Evolutionary conservation across 1,284 basidiomycete species (phyloP), one percentile per base, ranked within the genome.

Genomic region (Dichomitus squalens): DNA sequence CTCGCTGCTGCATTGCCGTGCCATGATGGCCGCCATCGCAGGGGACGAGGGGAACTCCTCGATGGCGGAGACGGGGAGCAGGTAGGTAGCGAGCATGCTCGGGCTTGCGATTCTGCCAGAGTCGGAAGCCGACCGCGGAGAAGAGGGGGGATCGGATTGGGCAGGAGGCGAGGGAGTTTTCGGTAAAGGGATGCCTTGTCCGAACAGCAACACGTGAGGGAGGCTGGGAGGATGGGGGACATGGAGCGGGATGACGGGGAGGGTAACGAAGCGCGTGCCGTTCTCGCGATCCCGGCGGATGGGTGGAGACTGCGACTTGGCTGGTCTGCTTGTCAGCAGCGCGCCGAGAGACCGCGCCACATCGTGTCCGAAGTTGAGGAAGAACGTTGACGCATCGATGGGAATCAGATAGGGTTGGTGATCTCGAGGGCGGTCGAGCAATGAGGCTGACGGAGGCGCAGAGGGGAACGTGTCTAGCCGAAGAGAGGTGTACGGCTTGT

Each of bases 1-100:
- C 23, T 69, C 69, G 27, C 71, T 66, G 18, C 72, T 70, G 49
- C 70, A 69, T 29, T 68, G 53, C 11, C 66, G 69, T 8, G 76
- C 73, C 65, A 83, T 73, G 35, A 75, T 73, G 31, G 75, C 71
- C 1, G 83, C 76, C 85, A 88, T 87, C 11, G 77, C 76, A 3
- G 80, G 75, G 12, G 79, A 75, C 47, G 85, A 79, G 1, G 87
- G 79, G 61, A 76, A 79, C 68, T 80, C 78, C 43, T 66, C 73
- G 34, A 79, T 73, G 47, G 74, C 77, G 56, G 70, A 67, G 7
- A 66, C 39, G 0, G 78, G 78, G 36, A 80, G 75, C 44, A 79
- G 66, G 52, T 66, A 69, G 12, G 74, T 73, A 29, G 66, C 75
- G 39, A 79, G 69, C n/a, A 70, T 53, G 43, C 72, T 47, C 21